Percentiles rank a stretch among this genome's conserved stretches.
Evolutionary conservation across 768 basidiomycete species (phyloP).

Genomic region (Lactarius sp.): DNA sequence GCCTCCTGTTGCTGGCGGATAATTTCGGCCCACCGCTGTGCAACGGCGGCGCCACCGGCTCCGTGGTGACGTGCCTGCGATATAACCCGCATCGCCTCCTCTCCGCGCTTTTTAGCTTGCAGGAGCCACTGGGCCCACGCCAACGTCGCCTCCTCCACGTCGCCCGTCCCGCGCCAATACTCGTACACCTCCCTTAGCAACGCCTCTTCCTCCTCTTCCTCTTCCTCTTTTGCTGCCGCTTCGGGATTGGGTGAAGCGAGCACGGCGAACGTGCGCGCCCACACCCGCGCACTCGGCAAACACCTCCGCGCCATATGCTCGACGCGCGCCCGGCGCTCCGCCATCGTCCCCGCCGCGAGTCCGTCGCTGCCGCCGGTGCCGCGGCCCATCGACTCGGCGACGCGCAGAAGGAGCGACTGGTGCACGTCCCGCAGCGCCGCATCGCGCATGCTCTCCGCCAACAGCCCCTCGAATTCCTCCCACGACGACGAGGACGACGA

Average conservation of each 20-base stretch:
- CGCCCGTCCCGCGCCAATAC: conserved; percentile 40
- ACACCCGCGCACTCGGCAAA: conserved; percentile 42
- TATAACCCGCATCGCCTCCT: conserved; percentile 38
- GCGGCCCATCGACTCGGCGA: conserved; percentile 34
- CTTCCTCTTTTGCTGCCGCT: background rate
- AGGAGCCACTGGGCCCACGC: conserved; percentile 48
- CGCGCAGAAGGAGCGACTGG: conserved; percentile 44
- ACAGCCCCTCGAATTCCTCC: conserved; percentile 11
- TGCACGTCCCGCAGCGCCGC: conserved; percentile 33
- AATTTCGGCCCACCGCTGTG: conserved; percentile 34
- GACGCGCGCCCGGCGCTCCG: conserved; percentile 30
- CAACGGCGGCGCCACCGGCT: conserved; percentile 34
- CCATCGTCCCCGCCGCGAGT: conserved; percentile 1
- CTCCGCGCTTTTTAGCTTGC: conserved; percentile 23
- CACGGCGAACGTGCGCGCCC: conserved; percentile 40
- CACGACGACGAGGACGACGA: conserved; percentile 1
- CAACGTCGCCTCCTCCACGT: conserved; percentile 35
- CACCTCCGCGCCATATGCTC: conserved; percentile 40
- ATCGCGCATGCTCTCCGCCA: conserved; percentile 22
- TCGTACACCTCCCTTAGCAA: conserved; percentile 39
- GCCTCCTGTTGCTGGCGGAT: conserved; percentile 7
- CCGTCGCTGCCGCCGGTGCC: conserved; percentile 18
- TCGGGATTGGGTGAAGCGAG: conserved; percentile 11
- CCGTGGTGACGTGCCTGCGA: conserved; percentile 31
- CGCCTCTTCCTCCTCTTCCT: conserved; percentile 22